Evolutionary conservation across 2,329 filamentous ascomycete species (phyloP), one percentile per base, ranked within the genome.

Genomic region (Didymella glomerata): DNA sequence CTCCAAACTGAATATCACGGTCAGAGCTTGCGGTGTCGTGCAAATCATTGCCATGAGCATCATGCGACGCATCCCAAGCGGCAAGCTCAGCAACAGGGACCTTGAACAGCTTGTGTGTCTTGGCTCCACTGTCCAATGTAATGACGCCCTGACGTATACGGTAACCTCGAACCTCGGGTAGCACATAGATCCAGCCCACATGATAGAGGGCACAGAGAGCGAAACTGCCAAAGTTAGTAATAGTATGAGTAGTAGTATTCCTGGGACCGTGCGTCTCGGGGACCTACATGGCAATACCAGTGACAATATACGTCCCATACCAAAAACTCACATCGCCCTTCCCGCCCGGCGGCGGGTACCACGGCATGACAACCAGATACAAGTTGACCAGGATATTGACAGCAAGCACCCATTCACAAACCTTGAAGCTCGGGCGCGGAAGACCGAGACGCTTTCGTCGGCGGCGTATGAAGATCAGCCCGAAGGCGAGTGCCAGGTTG

Each of bases 241-340:
- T n/a, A n/a, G n/a, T n/a, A n/a, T n/a, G n/a, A n/a, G n/a, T n/a
- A n/a, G n/a, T n/a, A n/a, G n/a, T n/a, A n/a, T n/a, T n/a, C n/a
- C n/a, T n/a, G n/a, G n/a, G n/a, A n/a, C n/a, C n/a, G n/a, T n/a
- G n/a, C n/a, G n/a, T n/a, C n/a, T n/a, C 16, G n/a, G n/a, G 10
- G 13, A 36, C 85, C 80, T 78, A 88, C 85, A 90, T 83, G 22
- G 74, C 86, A 58, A 91, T 82, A 0, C 88, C 88, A 0, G 85
- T 82, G 0, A 87, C 84, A 18, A 84, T 82, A 63, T 90, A 90
- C 0, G 88, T 90, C 1, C 81, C 88, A 62, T 91, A 91, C 85
- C 86, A 91, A 72, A 91, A 91, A 56, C 84, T 88, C 1, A 91
- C 88, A 57, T 88, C 84, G 0, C 88, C 89, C 0, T 83, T 86